Percentiles rank a stretch among this genome's conserved stretches.
Conservation (phyloP, 2,329 filamentous ascomycete species). For the Fusarium brachygibbosum region DNA sequence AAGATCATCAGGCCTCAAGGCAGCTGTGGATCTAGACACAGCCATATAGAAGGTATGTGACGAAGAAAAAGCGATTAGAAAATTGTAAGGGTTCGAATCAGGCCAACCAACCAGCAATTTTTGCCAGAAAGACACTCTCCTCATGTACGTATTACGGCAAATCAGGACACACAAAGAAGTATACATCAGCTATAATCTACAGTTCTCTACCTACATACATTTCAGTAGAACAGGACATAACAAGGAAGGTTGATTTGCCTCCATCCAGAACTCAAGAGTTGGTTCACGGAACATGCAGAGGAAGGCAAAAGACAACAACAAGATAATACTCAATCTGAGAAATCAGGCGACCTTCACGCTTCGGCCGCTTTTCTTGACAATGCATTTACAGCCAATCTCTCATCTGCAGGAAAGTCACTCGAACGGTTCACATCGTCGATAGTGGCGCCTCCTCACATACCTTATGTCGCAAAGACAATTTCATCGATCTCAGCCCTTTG, state of each 20-base stretch:
- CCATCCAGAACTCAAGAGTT: too few relatives aligned
- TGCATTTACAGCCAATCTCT: neutral
- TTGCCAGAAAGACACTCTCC: neutral
- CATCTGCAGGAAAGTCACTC: neutral
- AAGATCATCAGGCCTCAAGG: neutral
- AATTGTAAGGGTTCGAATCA: neutral
- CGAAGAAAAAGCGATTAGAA: neutral
- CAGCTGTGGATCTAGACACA: too few relatives aligned
- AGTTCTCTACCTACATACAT: neutral
- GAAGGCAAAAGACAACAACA: too few relatives aligned
- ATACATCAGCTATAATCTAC: neutral
- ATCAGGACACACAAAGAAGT: neutral
- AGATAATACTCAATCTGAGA: too few relatives aligned
- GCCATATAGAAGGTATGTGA: neutral
- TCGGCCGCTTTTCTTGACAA: neutral
- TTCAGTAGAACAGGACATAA: rapidly evolving
- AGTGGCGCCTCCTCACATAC: neutral
- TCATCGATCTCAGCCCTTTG: neutral
- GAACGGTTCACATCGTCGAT: neutral
- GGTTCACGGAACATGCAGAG: neutral
- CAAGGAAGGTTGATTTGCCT: neutral
- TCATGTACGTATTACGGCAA: rapidly evolving
- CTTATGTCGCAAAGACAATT: neutral
- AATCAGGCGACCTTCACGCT: too few relatives aligned
- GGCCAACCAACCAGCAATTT: neutral